Evolutionary conservation across 768 basidiomycete species (phyloP).

Genomic region (Steccherinum ochraceum): DNA sequence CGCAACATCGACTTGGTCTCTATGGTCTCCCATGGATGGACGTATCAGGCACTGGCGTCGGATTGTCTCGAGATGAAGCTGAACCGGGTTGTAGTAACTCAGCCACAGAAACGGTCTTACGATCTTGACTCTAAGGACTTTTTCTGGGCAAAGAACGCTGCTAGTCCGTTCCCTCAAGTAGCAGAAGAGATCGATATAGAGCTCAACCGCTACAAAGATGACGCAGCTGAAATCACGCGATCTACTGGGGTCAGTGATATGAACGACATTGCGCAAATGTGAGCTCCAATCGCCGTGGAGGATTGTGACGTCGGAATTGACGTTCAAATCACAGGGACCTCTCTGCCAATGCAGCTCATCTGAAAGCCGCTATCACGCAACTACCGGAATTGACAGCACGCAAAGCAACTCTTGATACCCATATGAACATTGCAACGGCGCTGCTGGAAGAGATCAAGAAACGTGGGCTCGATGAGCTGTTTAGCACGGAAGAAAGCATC

Average conservation of each 20-base stretch:
- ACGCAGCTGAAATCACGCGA: conserved; percentile 94
- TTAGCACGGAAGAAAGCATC: conserved; percentile 90
- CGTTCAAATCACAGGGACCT: conserved; percentile 53
- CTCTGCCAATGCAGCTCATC: conserved; percentile 85
- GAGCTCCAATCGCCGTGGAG: conserved; percentile 23
- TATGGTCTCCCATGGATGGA: conserved; percentile 96
- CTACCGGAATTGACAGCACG: conserved; percentile 94
- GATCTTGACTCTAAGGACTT: conserved; percentile 98
- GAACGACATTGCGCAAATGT: conserved; percentile 93
- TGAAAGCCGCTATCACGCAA: conserved; percentile 96
- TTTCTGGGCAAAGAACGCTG: conserved; percentile 97
- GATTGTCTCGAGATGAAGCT: conserved; percentile 97
- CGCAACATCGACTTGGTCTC: conserved; percentile 92
- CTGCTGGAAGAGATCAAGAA: conserved; percentile 93
- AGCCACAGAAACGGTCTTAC: conserved; percentile 76
- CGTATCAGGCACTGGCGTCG: conserved; percentile 96
- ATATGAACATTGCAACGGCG: conserved; percentile 99
- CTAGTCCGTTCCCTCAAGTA: conserved; percentile 96
- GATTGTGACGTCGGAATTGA: conserved; percentile 1
- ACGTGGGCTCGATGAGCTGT: conserved; percentile 93
- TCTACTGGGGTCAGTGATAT: conserved; percentile 95
- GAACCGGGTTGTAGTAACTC: conserved; percentile 84
- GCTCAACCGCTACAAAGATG: conserved; percentile 87
- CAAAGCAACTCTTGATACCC: conserved; percentile 94
- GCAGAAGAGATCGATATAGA: conserved; percentile 96